These are phyloP conservation scores for Collariella sp. DNA, from an alignment of 495 filamentous ascomycete species.

Conservation along the genomic window DNA sequence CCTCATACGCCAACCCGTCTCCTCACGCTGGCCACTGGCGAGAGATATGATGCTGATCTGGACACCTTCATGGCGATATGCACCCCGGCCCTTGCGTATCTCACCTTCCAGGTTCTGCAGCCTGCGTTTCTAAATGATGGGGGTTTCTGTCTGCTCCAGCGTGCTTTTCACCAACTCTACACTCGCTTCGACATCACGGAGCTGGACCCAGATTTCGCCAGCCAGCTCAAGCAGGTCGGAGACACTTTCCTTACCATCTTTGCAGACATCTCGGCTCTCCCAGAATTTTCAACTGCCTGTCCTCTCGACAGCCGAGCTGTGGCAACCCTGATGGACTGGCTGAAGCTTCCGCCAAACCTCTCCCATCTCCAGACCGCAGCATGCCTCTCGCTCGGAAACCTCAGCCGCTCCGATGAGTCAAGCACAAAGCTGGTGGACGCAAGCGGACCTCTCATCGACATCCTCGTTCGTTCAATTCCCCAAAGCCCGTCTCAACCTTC, in stretches of 20 bases:
- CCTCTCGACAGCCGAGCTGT: slow-evolving; percentile 36
- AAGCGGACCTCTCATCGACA: slow-evolving; percentile 46
- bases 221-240: slow-evolving; percentile 46
- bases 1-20: slow-evolving; percentile 28
- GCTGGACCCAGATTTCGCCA: slow-evolving; percentile 39
- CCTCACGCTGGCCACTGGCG: slow-evolving; percentile 24
- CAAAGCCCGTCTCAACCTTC: background rate
- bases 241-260: slow-evolving; percentile 48
- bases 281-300: slow-evolving; percentile 40
- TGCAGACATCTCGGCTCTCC: slow-evolving; percentile 54
- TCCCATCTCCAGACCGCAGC: slow-evolving; percentile 59
- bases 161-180: slow-evolving; percentile 26
- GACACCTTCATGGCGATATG: slow-evolving; percentile 31
- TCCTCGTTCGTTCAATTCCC: slow-evolving; percentile 35
- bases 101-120: slow-evolving; percentile 38
- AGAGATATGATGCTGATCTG: slow-evolving; percentile 17
- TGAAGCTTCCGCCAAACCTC: slow-evolving; percentile 23
- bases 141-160: slow-evolving; percentile 25
- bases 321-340: slow-evolving; percentile 39
- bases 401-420: slow-evolving; percentile 61
- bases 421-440: slow-evolving; percentile 53
- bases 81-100: slow-evolving; percentile 33
- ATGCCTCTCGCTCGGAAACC: slow-evolving; percentile 68
- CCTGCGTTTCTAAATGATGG: slow-evolving; percentile 32
- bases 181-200: slow-evolving; percentile 20